Evolutionary conservation across 495 filamentous ascomycete species (phyloP), one percentile per base, ranked within the genome.

Genomic region (Lasiosphaeria miniovina): DNA sequence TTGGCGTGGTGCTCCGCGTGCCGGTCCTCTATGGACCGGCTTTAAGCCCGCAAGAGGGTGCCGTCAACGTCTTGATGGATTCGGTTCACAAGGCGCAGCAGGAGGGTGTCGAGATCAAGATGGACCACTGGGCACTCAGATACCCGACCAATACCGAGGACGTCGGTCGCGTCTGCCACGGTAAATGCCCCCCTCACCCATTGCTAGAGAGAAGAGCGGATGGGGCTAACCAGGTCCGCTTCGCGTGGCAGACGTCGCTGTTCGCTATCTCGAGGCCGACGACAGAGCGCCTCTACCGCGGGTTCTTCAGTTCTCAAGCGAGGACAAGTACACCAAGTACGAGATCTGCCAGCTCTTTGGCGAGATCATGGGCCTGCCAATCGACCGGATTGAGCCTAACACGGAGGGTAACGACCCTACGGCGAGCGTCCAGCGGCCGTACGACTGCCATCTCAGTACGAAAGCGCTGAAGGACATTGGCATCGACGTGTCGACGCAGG

Each of bases 141-240:
- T 96, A 90, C 70, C 93, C 93, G 17, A 96, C 93, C 36, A 84
- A 82, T 70, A 96, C 91, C 0, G 88, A 91, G 63, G 93, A 97
- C 65, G 90, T 96, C 12, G 91, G 80, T n/a, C 81, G 93, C 6
- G 90, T 96, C 43, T 85, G 86, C 62, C 64, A 74, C 56, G 81
- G 80, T 82, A 71, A 17, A 72, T 68, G 15, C 34, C 24, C 24
- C 24, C 24, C 24, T 24, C 24, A 24, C 24, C 24, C 24, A 24
- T 24, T 24, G 24, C 24, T 24, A 24, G 24, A 24, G 24, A 24
- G 24, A 24, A 34, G 34, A 24, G 34, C 11, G n/a, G 11, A 43
- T 31, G 53, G 6, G 31, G 40, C 38, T 40, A 45, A 43, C 32
- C 12, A n/a, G 34, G 31, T 53, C 32, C 11, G 15, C 46, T 55